Evolutionary conservation across 805 yeast genomes (phyloP).

Genomic region (Candida montana): DNA sequence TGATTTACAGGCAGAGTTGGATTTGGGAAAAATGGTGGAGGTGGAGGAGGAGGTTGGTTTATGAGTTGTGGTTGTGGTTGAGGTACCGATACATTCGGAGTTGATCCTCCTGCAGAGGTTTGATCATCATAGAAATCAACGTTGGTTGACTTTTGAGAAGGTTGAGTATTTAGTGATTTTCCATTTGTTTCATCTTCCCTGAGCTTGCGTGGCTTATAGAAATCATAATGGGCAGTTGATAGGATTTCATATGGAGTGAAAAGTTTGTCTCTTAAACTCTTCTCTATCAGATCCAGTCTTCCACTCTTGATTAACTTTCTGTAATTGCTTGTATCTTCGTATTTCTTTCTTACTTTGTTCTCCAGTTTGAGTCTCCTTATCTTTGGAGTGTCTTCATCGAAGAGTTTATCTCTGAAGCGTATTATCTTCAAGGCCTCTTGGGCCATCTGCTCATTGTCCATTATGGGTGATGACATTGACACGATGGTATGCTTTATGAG

Average conservation of each 20-base stretch:
- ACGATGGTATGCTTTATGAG: not conserved
- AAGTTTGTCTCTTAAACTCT: slow-evolving; percentile 9
- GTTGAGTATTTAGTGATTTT: not conserved
- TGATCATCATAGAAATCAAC: slow-evolving; percentile 10
- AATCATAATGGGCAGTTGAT: slow-evolving; percentile 18
- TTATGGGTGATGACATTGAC: not conserved
- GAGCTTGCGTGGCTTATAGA: slow-evolving; percentile 19
- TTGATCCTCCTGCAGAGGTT: not conserved
- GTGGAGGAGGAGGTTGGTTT: not conserved
- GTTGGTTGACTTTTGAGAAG: not conserved
- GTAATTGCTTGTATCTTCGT: slow-evolving; percentile 17
- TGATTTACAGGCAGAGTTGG: too few relatives aligned
- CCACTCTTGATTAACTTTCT: slow-evolving; percentile 21
- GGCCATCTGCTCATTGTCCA: slow-evolving; percentile 5
- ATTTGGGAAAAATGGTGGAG: not conserved
- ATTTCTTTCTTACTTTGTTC: slow-evolving; percentile 16
- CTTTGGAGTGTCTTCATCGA: slow-evolving; percentile 3
- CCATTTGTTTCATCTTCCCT: slow-evolving; percentile 9
- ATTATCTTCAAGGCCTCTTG: slow-evolving; percentile 15
- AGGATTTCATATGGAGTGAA: slow-evolving; percentile 14
- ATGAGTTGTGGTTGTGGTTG: not conserved
- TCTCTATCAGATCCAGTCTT: slow-evolving; percentile 22
- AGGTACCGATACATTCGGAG: not conserved
- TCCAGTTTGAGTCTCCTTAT: slow-evolving; percentile 17
- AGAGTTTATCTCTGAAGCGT: slow-evolving; percentile 13